Base-by-base conservation (phyloP, 495 filamentous ascomycete genomes). In the Trypethelium eluteriae region DNA sequence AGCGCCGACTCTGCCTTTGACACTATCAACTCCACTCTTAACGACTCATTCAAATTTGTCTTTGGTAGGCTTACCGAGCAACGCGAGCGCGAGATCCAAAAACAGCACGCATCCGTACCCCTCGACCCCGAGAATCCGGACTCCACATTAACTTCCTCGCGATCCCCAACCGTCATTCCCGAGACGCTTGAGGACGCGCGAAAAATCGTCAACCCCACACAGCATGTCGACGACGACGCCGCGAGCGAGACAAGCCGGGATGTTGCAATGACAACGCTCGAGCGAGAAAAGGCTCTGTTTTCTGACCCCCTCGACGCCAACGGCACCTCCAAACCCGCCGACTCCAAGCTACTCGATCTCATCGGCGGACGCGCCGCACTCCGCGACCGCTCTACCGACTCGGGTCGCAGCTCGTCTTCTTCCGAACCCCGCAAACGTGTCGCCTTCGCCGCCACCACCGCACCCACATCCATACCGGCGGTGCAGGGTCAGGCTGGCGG, bases 101-200 rank as follows among this genome's bases (percentile, higher is more conserved):
- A 59, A 36, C 53, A 59, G 18, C 53, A 59, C 32, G 53, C 53
- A 10, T 35, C 53, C 32, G 32, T 59, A 11, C 53, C 11, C 32
- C 3, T 35, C 6, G 53, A 59, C 36, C 53, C 32, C 32, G 32
- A 59, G 25, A 59, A 14, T n/a, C 11, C n/a, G 5, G 16, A 59
- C 18, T 7, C 18, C 3, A 9, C 18, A 35, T 0, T 32, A 11
- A 32, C 32, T 10, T 3, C 53, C 1, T 59, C 53, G 0, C 72
- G 69, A 69, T 41, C 53, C 62, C 32, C 64, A 3, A 72, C 88
- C 34, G 71, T 82, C 36, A 79, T 96, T 1, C 94, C 94, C 12
- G 91, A 90, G 68, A 98, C 94, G 7, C 79, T 98, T 1, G 94
- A 94, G 63, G 94, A 98, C 69, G 94, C 93, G 34, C 84, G 92